Evolutionary conservation across 2,329 filamentous ascomycete genomes (phyloP), one percentile per base, ranked within the genome.

Genomic region (Epichloe hybrida): DNA sequence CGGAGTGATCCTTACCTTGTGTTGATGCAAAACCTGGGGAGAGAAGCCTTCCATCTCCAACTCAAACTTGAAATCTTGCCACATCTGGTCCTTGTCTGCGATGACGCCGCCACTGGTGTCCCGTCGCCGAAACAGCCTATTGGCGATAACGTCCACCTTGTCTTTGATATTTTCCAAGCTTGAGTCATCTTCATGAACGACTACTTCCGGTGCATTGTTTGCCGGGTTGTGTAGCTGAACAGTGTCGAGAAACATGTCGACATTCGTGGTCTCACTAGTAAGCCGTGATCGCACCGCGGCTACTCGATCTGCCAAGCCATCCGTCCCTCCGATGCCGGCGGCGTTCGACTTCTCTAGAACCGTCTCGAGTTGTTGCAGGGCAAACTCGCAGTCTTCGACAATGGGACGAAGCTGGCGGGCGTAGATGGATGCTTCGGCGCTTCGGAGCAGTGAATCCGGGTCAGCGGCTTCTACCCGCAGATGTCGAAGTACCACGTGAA

Each of bases 31-130:
- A 3, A 80, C 71, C 31, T 77, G 71, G 43, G 67, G 68, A 2
- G 77, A 75, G 57, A 83, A 80, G 8, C 79, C 80, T 53, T 80
- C 78, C 39, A 67, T 69, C 46, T 78, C 71, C 23, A 83, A 69
- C 56, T 81, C 77, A n/a, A 69, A 61, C 53, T 74, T 72, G 60
- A 83, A 82, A 52, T 75, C 69, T 52, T 72, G 72, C 79, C 79
- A 83, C 34, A 80, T 62, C 27, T 72, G 70, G 43, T 78, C 74
- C 21, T 77, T 72, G 48, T 72, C 69, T 15, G 72, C 69, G 17
- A 60, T 53, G 49, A 69, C 58, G 52, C 65, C 61, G 49, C 63
- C 48, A n/a, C 35, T 66, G 50, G 64, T 66, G 54, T 67, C 64
- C 43, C 66, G 65, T 48, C 69, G 68, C 11, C 67, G 66, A 48